A percentile compares a stretch with the other conserved stretches of the same genome.
Conservation (phyloP, 2,329 filamentous ascomycete genomes). For the Neofusicoccum parvum region DNA sequence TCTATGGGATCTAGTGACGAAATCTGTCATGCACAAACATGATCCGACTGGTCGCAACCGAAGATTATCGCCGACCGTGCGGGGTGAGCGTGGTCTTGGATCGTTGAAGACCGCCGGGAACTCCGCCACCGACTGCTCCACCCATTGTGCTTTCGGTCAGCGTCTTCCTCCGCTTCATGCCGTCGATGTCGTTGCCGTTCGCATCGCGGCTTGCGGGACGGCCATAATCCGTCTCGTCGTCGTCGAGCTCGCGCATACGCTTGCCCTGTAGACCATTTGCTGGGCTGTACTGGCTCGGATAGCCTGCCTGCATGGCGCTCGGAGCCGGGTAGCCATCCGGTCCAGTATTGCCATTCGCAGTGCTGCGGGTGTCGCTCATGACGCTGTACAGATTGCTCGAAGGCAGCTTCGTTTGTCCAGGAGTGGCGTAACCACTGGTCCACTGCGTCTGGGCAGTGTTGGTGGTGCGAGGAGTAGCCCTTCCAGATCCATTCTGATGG, state of each 20-base stretch:
- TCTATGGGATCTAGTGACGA: conserved; percentile 22
- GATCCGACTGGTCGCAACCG: not conserved
- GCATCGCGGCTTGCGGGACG: conserved; percentile 62
- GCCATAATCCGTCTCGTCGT: conserved; percentile 65
- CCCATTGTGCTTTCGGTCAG: conserved; percentile 61
- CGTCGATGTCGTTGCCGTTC: conserved; percentile 60
- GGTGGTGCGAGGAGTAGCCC: conserved; percentile 82
- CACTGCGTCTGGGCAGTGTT: conserved; percentile 74
- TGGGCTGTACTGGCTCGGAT: conserved; percentile 63
- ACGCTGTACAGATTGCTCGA: conserved; percentile 87
- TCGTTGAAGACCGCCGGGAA: conserved; percentile 34
- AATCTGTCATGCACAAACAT: conserved; percentile 19
- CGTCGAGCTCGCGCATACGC: conserved; percentile 64
- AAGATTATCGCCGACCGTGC: conserved; percentile 19
- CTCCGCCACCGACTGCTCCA: conserved; percentile 33
- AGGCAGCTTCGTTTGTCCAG: conserved; percentile 68
- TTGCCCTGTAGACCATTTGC: conserved; percentile 68
- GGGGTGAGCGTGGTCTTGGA: conserved; percentile 20
- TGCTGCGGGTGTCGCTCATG: conserved; percentile 76
- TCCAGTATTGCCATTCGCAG: conserved; percentile 64
- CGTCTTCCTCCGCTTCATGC: conserved; percentile 78
- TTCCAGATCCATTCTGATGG: conserved; percentile 78
- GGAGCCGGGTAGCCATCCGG: conserved; percentile 73
- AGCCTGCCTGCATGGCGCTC: conserved; percentile 62
- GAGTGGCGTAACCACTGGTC: conserved; percentile 71